Conservation (phyloP, 1,284 basidiomycete genomes). For the Trichosporon ovoides region DNA sequence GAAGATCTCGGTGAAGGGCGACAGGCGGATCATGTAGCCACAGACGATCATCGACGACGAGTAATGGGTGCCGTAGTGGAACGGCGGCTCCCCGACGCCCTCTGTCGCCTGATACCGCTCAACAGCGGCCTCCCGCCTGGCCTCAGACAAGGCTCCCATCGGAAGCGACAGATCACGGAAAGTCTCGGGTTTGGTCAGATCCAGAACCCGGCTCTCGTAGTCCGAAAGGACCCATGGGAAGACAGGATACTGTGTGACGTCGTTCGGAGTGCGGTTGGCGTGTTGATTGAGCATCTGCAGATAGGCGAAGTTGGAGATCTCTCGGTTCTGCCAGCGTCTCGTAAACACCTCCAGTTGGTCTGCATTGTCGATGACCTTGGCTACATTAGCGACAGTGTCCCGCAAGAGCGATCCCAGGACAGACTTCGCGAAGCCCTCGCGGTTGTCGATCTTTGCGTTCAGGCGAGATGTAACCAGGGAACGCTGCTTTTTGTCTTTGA, state of each 20-base stretch:
- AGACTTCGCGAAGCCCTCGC: slow-evolving; percentile 40
- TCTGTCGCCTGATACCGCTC: slow-evolving; percentile 70
- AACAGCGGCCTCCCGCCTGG: slow-evolving; percentile 65
- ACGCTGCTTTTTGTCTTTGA: slow-evolving; percentile 63
- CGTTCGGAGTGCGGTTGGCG: slow-evolving; percentile 80
- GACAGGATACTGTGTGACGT: slow-evolving; percentile 92
- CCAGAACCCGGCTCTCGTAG: slow-evolving; percentile 68
- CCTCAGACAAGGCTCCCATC: slow-evolving; percentile 82
- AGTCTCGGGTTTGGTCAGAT: slow-evolving; percentile 61
- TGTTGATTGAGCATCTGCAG: slow-evolving; percentile 80
- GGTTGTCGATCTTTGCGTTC: slow-evolving; percentile 38
- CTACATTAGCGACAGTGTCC: slow-evolving; percentile 45
- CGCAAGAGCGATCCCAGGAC: slow-evolving; percentile 47
- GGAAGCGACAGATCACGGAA: slow-evolving; percentile 72
- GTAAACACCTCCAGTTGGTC: slow-evolving; percentile 47
- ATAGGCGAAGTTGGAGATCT: slow-evolving; percentile 84
- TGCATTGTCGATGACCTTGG: slow-evolving; percentile 43
- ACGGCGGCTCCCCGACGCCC: slow-evolving; percentile 77
- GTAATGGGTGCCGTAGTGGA: slow-evolving; percentile 91
- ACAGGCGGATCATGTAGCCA: slow-evolving; percentile 84
- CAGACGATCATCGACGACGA: slow-evolving; percentile 96
- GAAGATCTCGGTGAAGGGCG: slow-evolving; percentile 88
- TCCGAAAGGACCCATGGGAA: slow-evolving; percentile 84
- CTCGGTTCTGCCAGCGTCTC: slow-evolving; percentile 73
- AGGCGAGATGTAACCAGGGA: slow-evolving; percentile 62